Conservation (phyloP, 495 filamentous ascomycete species). For the Aspergillus conjunctus region DNA sequence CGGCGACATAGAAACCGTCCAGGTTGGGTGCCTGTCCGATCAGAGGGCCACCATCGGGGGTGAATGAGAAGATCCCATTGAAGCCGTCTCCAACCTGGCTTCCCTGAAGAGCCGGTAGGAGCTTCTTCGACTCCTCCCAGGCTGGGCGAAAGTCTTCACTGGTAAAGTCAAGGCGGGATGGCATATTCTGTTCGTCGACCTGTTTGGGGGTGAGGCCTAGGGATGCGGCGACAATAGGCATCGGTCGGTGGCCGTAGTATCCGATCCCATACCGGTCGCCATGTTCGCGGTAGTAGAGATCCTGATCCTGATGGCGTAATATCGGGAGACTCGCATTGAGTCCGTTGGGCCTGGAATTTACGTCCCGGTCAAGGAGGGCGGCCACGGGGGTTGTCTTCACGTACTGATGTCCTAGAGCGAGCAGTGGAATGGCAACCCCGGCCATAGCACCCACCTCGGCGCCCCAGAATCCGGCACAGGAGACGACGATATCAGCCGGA, state of each 20-base stretch:
- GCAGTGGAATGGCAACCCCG: slow-evolving; percentile 49
- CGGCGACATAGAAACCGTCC: slow-evolving; percentile 55
- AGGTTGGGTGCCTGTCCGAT: slow-evolving; percentile 50
- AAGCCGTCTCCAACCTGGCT: slow-evolving; percentile 52
- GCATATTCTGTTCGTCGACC: slow-evolving; percentile 56
- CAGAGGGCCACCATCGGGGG: slow-evolving; percentile 53
- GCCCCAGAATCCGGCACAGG: slow-evolving; percentile 58
- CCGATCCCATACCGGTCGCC: slow-evolving; percentile 55
- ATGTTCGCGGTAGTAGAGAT: slow-evolving; percentile 57
- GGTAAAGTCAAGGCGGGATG: slow-evolving; percentile 52
- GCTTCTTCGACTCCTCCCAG: slow-evolving; percentile 46
- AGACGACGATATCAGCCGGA: slow-evolving; percentile 51
- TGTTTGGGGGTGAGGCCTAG: slow-evolving; percentile 44
- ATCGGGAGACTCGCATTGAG: slow-evolving; percentile 48
- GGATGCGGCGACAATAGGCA: slow-evolving; percentile 48
- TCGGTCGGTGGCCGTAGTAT: slow-evolving; percentile 55
- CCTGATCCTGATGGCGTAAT: slow-evolving; percentile 53
- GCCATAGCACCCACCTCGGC: slow-evolving; percentile 55
- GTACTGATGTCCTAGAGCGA: slow-evolving; percentile 55
- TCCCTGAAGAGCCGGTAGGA: slow-evolving; percentile 45
- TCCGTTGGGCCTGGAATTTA: slow-evolving; percentile 40
- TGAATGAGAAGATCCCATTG: slow-evolving; percentile 57
- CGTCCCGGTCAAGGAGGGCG: slow-evolving; percentile 30
- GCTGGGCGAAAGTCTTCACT: slow-evolving; percentile 51
- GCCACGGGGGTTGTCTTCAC: slow-evolving; percentile 49